Evolutionary conservation across 2,329 filamentous ascomycete species (phyloP).

Genomic region (Arthroderma sp.): DNA sequence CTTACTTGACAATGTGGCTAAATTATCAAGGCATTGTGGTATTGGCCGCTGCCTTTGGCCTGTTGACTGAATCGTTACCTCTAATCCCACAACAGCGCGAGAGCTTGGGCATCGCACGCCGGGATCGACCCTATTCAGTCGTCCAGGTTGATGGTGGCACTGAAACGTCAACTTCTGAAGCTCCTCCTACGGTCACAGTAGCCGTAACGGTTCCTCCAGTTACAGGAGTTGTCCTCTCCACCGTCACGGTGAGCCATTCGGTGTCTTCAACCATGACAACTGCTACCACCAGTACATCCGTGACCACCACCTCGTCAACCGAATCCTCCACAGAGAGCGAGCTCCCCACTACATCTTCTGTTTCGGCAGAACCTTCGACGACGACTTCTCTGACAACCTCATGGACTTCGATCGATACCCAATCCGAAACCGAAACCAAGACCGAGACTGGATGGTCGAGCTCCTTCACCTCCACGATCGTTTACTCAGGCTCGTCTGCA

Average conservation of each 20-base stretch:
- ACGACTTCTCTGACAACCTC: too few relatives aligned
- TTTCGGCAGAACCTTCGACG: too few relatives aligned
- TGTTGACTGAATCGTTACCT: background rate
- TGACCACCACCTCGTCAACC: slow-evolving; percentile 1
- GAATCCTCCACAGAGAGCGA: too few relatives aligned
- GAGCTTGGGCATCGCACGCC: background rate
- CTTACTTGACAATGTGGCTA: too few relatives aligned
- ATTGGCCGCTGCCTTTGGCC: too few relatives aligned
- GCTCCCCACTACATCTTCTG: too few relatives aligned
- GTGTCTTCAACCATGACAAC: background rate
- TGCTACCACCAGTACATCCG: slow-evolving; percentile 2
- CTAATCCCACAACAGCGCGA: background rate
- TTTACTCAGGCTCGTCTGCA: too few relatives aligned
- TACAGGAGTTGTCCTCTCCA: slow-evolving; percentile 8
- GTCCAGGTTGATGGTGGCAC: slow-evolving; percentile 12
- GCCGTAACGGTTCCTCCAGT: slow-evolving; percentile 5
- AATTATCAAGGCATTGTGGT: too few relatives aligned
- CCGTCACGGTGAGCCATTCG: slow-evolving; percentile 4
- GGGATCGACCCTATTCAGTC: slow-evolving; percentile 11
- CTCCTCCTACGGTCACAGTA: slow-evolving; percentile 8
- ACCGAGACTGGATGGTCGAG: too few relatives aligned
- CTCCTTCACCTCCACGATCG: too few relatives aligned
- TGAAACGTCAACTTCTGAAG: slow-evolving; percentile 4
- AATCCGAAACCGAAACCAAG: too few relatives aligned
- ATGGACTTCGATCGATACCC: too few relatives aligned